A percentile compares a stretch with the other conserved stretches of the same genome.
Conservation (phyloP, 2,329 filamentous ascomycete species). For the Cytospora paraplurivora region DNA sequence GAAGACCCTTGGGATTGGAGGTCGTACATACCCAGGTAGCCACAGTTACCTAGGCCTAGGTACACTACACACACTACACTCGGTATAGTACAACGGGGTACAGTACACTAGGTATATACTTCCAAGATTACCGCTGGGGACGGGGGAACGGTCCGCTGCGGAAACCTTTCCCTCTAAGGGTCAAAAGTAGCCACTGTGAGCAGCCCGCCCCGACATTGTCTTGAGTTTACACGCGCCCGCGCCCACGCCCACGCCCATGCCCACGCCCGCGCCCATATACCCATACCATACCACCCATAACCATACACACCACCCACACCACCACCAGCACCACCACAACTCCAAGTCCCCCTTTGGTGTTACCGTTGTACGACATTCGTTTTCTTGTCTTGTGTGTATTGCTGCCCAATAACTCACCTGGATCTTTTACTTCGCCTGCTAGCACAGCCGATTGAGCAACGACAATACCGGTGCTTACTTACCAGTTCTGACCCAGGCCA, state of each 20-base stretch:
- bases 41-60: constrained; percentile 4
- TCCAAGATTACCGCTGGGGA: not conserved
- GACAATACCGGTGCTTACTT: not conserved
- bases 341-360: not conserved
- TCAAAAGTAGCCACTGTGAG: not conserved
- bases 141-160: constrained; percentile 24
- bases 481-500: not conserved
- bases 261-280: no score
- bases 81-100: not conserved
- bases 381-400: not conserved
- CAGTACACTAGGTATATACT: no score
- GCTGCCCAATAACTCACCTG: not conserved
- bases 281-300: no score
- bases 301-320: not conserved
- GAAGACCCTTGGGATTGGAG: not conserved
- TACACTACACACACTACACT: not conserved
- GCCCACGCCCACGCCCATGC: no score
- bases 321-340: not conserved
- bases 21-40: no score
- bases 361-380: not conserved
- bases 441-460: not conserved
- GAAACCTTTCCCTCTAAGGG: constrained; percentile 6
- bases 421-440: no score
- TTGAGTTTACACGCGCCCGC: no score
- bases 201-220: no score